These are phyloP conservation scores for Massarina eburnea DNA, from an alignment of 2,329 filamentous ascomycete species.

Conservation along the genomic window DNA sequence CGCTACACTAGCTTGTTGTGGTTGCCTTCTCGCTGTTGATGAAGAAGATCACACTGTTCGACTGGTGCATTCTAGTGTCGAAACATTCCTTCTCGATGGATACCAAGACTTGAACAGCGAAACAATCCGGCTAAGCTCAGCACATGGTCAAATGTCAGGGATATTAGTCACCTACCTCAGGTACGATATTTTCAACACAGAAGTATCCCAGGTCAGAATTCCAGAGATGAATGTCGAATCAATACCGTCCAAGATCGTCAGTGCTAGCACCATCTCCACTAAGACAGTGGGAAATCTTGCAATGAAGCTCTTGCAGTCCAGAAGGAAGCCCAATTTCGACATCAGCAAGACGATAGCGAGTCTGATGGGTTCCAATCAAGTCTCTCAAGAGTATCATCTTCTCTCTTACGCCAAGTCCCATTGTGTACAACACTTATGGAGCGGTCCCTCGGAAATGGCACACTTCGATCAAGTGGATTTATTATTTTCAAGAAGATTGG, in stretches of 20 bases:
- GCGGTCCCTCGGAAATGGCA: too few relatives aligned
- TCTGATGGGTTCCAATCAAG: neutral
- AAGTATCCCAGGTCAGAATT: constrained; percentile 11
- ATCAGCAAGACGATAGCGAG: constrained; percentile 7
- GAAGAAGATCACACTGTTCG: constrained; percentile 26
- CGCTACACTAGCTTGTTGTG: constrained; percentile 21
- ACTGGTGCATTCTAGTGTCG: constrained; percentile 22
- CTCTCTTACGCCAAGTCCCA: constrained; percentile 1
- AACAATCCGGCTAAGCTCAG: constrained; percentile 3
- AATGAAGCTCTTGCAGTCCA: constrained; percentile 9
- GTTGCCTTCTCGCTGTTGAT: constrained; percentile 24
- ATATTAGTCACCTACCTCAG: constrained; percentile 23
- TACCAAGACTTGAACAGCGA: neutral
- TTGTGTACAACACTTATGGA: constrained; percentile 2
- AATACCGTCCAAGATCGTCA: constrained; percentile 11
- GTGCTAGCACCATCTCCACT: constrained; percentile 6
- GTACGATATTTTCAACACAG: constrained; percentile 21
- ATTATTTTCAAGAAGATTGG: too few relatives aligned
- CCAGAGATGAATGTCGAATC: constrained; percentile 6
- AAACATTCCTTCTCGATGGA: constrained; percentile 17
- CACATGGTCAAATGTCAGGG: constrained; percentile 16
- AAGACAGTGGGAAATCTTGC: constrained; percentile 4
- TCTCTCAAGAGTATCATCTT: neutral
- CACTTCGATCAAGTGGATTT: neutral
- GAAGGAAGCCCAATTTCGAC: constrained; percentile 6